Evolutionary conservation across 306 rosid genomes (phyloP).

Genomic region (Astragalus membranaceus): DNA sequence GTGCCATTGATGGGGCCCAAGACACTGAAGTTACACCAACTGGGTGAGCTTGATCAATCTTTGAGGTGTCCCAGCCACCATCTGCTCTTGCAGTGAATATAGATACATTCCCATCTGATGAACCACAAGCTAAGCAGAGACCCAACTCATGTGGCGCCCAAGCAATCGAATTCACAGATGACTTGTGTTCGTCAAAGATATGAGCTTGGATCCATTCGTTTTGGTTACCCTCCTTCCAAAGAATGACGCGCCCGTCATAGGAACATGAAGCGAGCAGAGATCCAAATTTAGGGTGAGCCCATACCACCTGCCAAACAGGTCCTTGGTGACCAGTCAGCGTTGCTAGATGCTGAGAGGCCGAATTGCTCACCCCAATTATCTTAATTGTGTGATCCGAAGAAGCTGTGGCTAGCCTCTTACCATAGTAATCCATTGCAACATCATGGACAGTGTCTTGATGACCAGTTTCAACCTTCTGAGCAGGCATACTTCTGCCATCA

Average conservation of each 20-base stretch:
- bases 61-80: constrained; percentile 75
- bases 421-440: constrained; percentile 81
- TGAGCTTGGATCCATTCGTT: constrained; percentile 74
- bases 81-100: constrained; percentile 67
- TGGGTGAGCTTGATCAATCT: constrained; percentile 75
- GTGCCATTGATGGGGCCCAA: constrained; percentile 86
- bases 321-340: constrained; percentile 77
- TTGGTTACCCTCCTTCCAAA: constrained; percentile 86
- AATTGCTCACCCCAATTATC: constrained; percentile 73
- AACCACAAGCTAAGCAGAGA: constrained; percentile 77
- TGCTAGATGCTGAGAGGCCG: constrained; percentile 69
- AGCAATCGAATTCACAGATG: constrained; percentile 73
- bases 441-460: constrained; percentile 73
- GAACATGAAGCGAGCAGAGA: constrained; percentile 74
- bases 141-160: constrained; percentile 97
- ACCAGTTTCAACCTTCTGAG: constrained; percentile 73
- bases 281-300: constrained; percentile 90
- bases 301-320: constrained; percentile 72
- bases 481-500: constrained; percentile 52
- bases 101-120: constrained; percentile 82
- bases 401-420: constrained; percentile 77
- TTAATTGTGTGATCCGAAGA: constrained; percentile 80
- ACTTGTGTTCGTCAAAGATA: constrained; percentile 63
- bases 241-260: constrained; percentile 59
- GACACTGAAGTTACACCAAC: constrained; percentile 88